A percentile compares a stretch with the other conserved stretches of the same genome.
These are phyloP conservation scores for Amphicarpaea edgeworthii DNA, from an alignment of 306 rosid genomes.

Conservation along the genomic window DNA sequence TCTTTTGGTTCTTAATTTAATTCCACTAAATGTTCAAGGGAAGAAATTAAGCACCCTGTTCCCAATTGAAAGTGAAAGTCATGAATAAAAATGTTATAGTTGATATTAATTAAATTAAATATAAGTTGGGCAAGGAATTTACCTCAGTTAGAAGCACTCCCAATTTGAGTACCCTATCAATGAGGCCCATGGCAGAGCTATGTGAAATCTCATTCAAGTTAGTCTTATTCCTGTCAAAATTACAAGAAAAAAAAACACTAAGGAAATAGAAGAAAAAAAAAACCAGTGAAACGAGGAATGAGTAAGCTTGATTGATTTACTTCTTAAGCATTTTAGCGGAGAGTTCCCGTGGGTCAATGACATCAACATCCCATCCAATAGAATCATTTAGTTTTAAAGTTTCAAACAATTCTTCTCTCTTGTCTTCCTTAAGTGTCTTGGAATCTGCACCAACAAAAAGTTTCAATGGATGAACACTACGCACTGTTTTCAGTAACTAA, in stretches of 20 bases:
- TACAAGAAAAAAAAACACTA: slow-evolving; percentile 13
- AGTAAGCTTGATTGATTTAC: slow-evolving; percentile 42
- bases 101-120: background rate
- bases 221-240: slow-evolving; percentile 71
- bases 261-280: slow-evolving; percentile 1
- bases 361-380: slow-evolving; percentile 91
- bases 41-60: background rate
- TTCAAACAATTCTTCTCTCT: slow-evolving; percentile 91
- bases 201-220: slow-evolving; percentile 93
- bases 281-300: background rate
- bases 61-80: background rate
- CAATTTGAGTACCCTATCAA: slow-evolving; percentile 66
- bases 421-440: slow-evolving; percentile 91
- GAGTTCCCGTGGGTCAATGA: slow-evolving; percentile 84
- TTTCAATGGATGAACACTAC: background rate
- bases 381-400: slow-evolving; percentile 68
- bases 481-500: background rate
- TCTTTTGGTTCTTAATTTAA: background rate
- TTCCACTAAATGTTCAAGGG: background rate
- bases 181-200: slow-evolving; percentile 85
- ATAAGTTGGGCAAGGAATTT: slow-evolving; percentile 26
- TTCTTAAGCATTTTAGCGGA: slow-evolving; percentile 86
- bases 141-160: slow-evolving; percentile 97
- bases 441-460: slow-evolving; percentile 64
- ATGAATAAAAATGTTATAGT: background rate